Conservation (phyloP, 805 yeast species). For the Candida takata region DNA sequence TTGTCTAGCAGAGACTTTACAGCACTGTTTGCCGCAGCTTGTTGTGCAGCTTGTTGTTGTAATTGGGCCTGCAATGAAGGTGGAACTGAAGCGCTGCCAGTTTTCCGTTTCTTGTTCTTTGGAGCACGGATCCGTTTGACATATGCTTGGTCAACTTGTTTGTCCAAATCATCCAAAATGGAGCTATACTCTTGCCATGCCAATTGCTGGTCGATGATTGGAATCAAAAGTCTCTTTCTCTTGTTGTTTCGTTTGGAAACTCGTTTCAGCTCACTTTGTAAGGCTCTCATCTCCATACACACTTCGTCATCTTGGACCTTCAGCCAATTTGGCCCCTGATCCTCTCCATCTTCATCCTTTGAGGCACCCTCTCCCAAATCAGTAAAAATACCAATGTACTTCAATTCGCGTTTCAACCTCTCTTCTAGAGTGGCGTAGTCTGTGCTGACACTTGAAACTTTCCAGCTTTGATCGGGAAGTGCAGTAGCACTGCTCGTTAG, state of each 20-base stretch:
- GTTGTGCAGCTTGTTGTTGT: conserved; percentile 38
- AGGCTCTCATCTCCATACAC: conserved; percentile 67
- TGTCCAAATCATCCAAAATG: conserved; percentile 87
- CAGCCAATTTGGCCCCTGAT: conserved; percentile 52
- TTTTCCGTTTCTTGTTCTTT: conserved; percentile 37
- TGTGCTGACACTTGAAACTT: conserved; percentile 36
- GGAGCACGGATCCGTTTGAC: conserved; percentile 73
- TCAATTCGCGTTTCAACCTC: conserved; percentile 76
- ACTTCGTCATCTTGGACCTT: conserved; percentile 90
- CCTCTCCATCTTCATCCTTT: conserved; percentile 19
- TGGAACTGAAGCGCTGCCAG: conserved; percentile 16
- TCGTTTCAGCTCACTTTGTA: conserved; percentile 62
- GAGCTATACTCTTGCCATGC: conserved; percentile 94
- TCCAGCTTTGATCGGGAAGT: conserved; percentile 39
- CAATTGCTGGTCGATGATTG: conserved; percentile 75
- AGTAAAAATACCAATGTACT: conserved; percentile 85
- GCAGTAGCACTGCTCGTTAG: conserved; percentile 22
- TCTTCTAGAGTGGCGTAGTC: conserved; percentile 85
- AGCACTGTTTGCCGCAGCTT: conserved; percentile 71
- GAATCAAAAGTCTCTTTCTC: conserved; percentile 58
- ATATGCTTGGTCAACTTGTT: conserved; percentile 94
- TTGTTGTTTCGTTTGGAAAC: conserved; percentile 58
- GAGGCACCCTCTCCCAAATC: conserved; percentile 30
- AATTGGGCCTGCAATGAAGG: conserved; percentile 26
- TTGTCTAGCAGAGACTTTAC: conserved; percentile 77